These are phyloP conservation scores for Suhomyces wounanorum DNA, from an alignment of 1,139 yeast genomes.

Conservation along the genomic window DNA sequence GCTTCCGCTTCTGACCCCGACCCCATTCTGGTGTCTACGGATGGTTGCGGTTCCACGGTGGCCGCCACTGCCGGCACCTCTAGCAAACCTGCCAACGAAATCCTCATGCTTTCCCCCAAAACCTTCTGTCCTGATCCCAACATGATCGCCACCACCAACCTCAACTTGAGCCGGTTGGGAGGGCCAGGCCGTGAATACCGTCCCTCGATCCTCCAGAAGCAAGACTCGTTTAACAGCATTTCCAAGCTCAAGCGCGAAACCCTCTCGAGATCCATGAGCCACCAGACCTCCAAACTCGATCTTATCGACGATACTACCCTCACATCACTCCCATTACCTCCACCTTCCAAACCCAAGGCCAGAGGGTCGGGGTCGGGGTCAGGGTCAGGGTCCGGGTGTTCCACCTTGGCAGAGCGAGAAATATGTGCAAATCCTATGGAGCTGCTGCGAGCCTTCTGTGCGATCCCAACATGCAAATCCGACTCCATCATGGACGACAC, in stretches of 20 bases:
- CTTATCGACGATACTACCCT: conserved; percentile 60
- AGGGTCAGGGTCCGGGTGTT: not conserved
- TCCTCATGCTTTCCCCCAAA: not conserved
- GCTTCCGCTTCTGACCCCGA: not conserved
- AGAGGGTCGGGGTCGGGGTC: conserved; percentile 8
- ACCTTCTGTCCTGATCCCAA: conserved; percentile 13
- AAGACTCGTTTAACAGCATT: conserved; percentile 7
- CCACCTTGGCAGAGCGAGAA: not conserved
- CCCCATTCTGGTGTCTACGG: not conserved
- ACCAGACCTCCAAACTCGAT: conserved; percentile 55
- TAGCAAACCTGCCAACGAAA: not conserved
- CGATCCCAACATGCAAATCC: not conserved
- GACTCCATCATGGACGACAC: conserved; percentile 9
- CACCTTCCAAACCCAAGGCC: conserved; percentile 41
- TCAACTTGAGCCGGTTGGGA: conserved; percentile 17
- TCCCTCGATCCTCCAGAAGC: conserved; percentile 6
- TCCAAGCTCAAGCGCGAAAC: conserved; percentile 5
- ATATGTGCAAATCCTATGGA: not conserved
- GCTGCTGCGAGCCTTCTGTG: not conserved
- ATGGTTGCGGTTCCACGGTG: not conserved
- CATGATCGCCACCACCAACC: conserved; percentile 18
- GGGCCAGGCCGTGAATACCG: conserved; percentile 8
- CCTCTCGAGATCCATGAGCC: conserved; percentile 16
- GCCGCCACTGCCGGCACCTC: not conserved
- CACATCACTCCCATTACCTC: conserved; percentile 69